Evolutionary conservation across 1,284 basidiomycete genomes (phyloP), one percentile per base, ranked within the genome.

Genomic region (Cutaneotrichosporon cavernicola): DNA sequence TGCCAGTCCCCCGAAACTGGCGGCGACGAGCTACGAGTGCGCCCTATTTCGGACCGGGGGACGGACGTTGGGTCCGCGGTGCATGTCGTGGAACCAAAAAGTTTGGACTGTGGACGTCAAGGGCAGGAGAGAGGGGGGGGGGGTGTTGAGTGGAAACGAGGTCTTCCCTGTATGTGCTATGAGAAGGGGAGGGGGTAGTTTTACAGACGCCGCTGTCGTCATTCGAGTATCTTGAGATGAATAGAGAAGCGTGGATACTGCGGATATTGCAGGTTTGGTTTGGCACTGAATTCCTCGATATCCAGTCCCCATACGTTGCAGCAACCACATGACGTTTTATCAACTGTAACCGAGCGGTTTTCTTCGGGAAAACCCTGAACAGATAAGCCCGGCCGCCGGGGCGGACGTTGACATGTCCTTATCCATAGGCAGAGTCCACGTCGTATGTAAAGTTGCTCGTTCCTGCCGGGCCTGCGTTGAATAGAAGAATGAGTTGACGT

Each of bases 21-120:
- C 49, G 49, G 49, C 22, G 26, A 26, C 26, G 26, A 26, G 26
- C 26, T 26, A 26, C 30, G 21, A 31, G 51, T 31, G 51, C 31
- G 31, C 51, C 51, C 51, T 53, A 31, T 53, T 53, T 53, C 31
- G 51, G 14, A 53, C 30, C 8, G 16, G 11, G 51, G 51, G 26
- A 26, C 26, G 26, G 26, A 26, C 26, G 3, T 26, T 26, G 26
- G 2, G 26, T 26, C 38, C 38, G 16, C 38, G 38, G 38, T 16
- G 16, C 5, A 40, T 40, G 38, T 16, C 38, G 38, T 14, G 38
- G 38, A 40, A 40, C 38, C 38, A 40, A 14, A 14, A 40, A 40
- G 38, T 11, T 40, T 40, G 36, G 13, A 16, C 38, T 40, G 38
- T 40, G 38, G 13, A 40, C 38, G 38, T 40, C 2, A 40, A 40